A percentile compares a stretch with the other conserved stretches of the same genome.
These are phyloP conservation scores for Clitopilus passeckerianus DNA, from an alignment of 768 basidiomycete genomes.

Conservation along the genomic window DNA sequence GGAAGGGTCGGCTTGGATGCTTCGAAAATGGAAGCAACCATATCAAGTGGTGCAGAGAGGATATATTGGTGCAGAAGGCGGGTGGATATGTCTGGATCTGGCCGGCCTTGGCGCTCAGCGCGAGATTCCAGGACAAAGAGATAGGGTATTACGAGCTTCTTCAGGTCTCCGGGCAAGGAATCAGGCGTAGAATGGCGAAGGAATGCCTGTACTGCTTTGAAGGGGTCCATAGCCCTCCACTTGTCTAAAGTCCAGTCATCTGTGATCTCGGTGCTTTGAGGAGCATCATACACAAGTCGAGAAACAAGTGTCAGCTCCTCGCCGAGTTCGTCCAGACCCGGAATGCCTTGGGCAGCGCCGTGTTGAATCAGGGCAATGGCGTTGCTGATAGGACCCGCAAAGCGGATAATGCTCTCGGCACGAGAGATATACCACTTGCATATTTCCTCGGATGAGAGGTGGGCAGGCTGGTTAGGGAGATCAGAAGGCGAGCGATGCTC, in stretches of 20 bases:
- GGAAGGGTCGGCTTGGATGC: conserved; percentile 88
- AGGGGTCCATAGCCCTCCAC: conserved; percentile 69
- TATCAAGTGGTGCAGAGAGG: conserved; percentile 60
- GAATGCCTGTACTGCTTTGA: conserved; percentile 68
- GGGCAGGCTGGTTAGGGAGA: conserved; percentile 14
- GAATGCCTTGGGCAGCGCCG: conserved; percentile 75
- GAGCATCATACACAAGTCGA: conserved; percentile 80
- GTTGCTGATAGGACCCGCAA: conserved; percentile 72
- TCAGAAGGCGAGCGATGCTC: neutral
- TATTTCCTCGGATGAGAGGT: conserved; percentile 46
- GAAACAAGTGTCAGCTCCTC: conserved; percentile 90
- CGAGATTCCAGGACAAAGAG: conserved; percentile 88
- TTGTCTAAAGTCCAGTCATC: conserved; percentile 73
- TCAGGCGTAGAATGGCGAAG: conserved; percentile 65
- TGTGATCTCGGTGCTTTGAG: conserved; percentile 34
- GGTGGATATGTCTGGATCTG: conserved; percentile 62
- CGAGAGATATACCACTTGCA: conserved; percentile 71
- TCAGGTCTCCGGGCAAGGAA: conserved; percentile 63
- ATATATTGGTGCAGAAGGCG: conserved; percentile 71
- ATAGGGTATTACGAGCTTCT: conserved; percentile 83
- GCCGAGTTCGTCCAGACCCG: conserved; percentile 77
- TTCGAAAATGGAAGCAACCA: conserved; percentile 76
- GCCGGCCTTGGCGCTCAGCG: conserved; percentile 71
- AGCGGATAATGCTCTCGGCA: conserved; percentile 54
- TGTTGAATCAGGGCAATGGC: conserved; percentile 82